phyloP scores from a whole-genome alignment of 805 yeast genomes.

The Wickerhamomyces bisporus region DNA sequence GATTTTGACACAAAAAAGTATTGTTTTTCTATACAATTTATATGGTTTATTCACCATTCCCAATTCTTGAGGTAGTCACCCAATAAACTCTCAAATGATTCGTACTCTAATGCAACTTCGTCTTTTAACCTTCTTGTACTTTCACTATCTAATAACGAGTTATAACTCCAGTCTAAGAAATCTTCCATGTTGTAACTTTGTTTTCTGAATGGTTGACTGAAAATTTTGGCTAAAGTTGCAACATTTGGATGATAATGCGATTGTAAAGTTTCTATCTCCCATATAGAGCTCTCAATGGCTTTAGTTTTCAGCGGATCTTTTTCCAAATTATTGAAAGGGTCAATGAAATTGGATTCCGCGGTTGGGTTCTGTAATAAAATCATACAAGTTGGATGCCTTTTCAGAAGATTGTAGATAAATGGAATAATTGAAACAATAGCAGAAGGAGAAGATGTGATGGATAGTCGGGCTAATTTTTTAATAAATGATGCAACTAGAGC shows the following conservation, averaged over 20 bases:
- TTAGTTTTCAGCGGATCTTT: slow-evolving; percentile 70
- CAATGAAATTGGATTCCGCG: slow-evolving; percentile 35
- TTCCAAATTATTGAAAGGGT: slow-evolving; percentile 64
- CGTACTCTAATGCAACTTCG: slow-evolving; percentile 76
- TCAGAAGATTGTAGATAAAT: slow-evolving; percentile 83
- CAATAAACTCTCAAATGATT: slow-evolving; percentile 26
- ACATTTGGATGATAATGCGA: slow-evolving; percentile 93
- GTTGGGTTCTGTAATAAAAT: slow-evolving; percentile 57
- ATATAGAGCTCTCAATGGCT: slow-evolving; percentile 80
- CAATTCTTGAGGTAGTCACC: slow-evolving; percentile 24
- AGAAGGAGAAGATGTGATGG: slow-evolving; percentile 77
- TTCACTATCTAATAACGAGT: slow-evolving; percentile 59
- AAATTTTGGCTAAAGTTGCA: slow-evolving; percentile 84
- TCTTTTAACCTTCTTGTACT: slow-evolving; percentile 58
- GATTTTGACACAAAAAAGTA: no score
- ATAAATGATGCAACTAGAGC: slow-evolving; percentile 84
- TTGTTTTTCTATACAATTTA: no score
- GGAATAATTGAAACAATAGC: slow-evolving; percentile 86
- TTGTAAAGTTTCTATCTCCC: slow-evolving; percentile 84
- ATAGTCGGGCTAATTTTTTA: slow-evolving; percentile 70
- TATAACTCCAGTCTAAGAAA: slow-evolving; percentile 87
- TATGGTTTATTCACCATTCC: slow-evolving; percentile 25
- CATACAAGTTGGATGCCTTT: slow-evolving; percentile 94
- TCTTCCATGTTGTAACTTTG: slow-evolving; percentile 87
- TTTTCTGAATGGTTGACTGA: slow-evolving; percentile 85